Percentiles rank a stretch among this genome's conserved stretches.
phyloP scores from a whole-genome alignment of 2,329 filamentous ascomycete genomes.

The Fusarium austroafricanum region DNA sequence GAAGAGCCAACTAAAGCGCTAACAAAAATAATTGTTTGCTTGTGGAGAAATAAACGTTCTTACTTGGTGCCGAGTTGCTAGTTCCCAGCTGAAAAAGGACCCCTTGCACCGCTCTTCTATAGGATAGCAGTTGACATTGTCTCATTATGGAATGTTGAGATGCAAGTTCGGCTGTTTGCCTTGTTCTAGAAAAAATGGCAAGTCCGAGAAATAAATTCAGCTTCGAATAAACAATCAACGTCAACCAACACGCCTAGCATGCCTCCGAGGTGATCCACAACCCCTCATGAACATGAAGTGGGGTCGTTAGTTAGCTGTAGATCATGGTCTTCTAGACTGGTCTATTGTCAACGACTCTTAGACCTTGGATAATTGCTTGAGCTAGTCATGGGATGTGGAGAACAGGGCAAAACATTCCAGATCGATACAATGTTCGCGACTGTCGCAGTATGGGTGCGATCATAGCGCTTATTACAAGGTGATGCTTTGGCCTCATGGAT shows the following conservation, averaged over 20 bases:
- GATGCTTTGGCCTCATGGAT: neutral
- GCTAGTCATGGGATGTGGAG: neutral
- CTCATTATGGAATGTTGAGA: neutral
- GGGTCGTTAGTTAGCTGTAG: slow-evolving; percentile 4
- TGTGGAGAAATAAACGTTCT: neutral
- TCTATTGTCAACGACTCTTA: neutral
- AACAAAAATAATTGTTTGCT: slow-evolving; percentile 1
- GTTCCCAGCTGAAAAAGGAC: slow-evolving; percentile 7
- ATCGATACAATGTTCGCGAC: neutral
- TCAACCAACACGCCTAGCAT: neutral
- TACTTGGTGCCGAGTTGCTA: slow-evolving; percentile 8
- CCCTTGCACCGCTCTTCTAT: slow-evolving; percentile 19
- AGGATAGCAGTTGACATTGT: neutral
- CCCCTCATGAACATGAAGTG: neutral
- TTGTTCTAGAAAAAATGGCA: neutral
- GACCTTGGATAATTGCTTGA: neutral
- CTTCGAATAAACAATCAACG: neutral
- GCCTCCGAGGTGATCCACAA: slow-evolving; percentile 3
- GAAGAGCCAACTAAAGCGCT: neutral
- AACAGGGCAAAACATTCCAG: neutral
- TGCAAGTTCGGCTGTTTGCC: slow-evolving; percentile 3
- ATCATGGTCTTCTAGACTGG: slow-evolving; percentile 13
- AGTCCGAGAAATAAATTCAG: neutral
- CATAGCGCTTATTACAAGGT: neutral
- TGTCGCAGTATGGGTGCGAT: neutral